Percentiles rank a stretch among this genome's conserved stretches.
phyloP scores from a whole-genome alignment of 495 filamentous ascomycete species.

The Aspergillus affinis region DNA sequence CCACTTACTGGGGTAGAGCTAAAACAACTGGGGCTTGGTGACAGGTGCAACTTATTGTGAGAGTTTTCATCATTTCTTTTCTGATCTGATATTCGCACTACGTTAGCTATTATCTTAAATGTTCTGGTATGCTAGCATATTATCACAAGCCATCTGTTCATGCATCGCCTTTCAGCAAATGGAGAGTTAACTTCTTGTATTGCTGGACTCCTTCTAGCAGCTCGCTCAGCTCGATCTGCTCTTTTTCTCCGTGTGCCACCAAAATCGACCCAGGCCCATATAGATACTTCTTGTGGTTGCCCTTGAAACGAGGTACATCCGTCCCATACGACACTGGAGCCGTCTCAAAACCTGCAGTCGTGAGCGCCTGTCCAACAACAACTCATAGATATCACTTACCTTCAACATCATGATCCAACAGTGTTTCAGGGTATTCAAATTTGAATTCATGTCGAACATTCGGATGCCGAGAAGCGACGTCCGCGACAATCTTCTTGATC shows the following conservation, averaged over 20 bases:
- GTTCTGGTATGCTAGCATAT: neutral
- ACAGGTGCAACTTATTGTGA: too few species aligned
- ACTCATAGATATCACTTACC: neutral
- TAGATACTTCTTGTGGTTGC: conserved; percentile 68
- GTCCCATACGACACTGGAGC: conserved; percentile 77
- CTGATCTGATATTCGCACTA: too few species aligned
- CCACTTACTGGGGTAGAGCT: too few species aligned
- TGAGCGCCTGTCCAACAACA: neutral
- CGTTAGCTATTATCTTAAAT: too few species aligned
- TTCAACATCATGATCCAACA: conserved; percentile 59
- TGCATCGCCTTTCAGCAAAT: conserved; percentile 2
- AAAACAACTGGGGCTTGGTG: too few species aligned
- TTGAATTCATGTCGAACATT: conserved; percentile 19
- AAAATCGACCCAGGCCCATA: conserved; percentile 79
- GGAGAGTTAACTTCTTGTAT: conserved; percentile 44
- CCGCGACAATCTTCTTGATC: conserved; percentile 19
- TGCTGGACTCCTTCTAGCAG: conserved; percentile 62
- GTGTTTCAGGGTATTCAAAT: conserved; percentile 21
- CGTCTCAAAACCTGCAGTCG: conserved; percentile 64
- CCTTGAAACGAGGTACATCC: conserved; percentile 57
- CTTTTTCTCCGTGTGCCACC: conserved; percentile 75
- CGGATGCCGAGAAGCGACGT: conserved; percentile 14
- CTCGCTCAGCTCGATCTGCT: conserved; percentile 65
- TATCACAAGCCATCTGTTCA: neutral
- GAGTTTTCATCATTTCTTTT: too few species aligned